These are phyloP conservation scores for Leccinum subrobustum DNA, from an alignment of 1,284 basidiomycete species.

Conservation along the genomic window DNA sequence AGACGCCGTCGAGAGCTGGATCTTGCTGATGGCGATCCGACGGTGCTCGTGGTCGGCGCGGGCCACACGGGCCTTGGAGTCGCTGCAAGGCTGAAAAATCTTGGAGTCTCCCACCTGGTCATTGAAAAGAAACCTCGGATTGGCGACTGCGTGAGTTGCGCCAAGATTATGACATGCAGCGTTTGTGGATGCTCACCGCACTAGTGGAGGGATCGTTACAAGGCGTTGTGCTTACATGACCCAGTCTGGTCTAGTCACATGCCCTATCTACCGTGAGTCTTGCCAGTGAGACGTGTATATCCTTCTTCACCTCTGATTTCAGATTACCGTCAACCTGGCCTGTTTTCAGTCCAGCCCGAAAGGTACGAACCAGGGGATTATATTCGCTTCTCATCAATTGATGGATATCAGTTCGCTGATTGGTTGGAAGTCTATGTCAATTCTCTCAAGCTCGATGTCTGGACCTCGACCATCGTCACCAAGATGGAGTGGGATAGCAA, in stretches of 20 bases:
- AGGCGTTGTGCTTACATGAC: slow-evolving; percentile 18
- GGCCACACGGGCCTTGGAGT: slow-evolving; percentile 39
- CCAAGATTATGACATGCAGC: too few species aligned
- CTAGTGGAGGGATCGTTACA: too few species aligned
- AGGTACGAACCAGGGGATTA: slow-evolving; percentile 20
- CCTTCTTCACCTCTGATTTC: background rate
- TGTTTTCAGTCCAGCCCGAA: slow-evolving; percentile 34
- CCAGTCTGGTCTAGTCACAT: slow-evolving; percentile 28
- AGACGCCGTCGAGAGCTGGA: slow-evolving; percentile 26
- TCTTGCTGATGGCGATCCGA: slow-evolving; percentile 27
- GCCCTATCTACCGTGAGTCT: slow-evolving; percentile 27
- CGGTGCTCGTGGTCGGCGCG: slow-evolving; percentile 35
- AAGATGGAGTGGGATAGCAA: slow-evolving; percentile 37
- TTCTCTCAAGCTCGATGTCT: slow-evolving; percentile 54
- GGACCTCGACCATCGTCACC: slow-evolving; percentile 47
- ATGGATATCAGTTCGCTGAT: slow-evolving; percentile 44
- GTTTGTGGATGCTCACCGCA: background rate
- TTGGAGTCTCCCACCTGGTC: slow-evolving; percentile 37
- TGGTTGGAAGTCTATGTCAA: slow-evolving; percentile 61
- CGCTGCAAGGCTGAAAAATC: slow-evolving; percentile 38
- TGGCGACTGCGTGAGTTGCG: slow-evolving; percentile 33
- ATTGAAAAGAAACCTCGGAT: slow-evolving; percentile 36
- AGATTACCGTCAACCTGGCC: slow-evolving; percentile 43
- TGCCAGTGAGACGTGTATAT: background rate
- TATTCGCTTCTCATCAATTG: background rate